phyloP scores from a whole-genome alignment of 495 filamentous ascomycete species.

The Corynascus novoguineensis region DNA sequence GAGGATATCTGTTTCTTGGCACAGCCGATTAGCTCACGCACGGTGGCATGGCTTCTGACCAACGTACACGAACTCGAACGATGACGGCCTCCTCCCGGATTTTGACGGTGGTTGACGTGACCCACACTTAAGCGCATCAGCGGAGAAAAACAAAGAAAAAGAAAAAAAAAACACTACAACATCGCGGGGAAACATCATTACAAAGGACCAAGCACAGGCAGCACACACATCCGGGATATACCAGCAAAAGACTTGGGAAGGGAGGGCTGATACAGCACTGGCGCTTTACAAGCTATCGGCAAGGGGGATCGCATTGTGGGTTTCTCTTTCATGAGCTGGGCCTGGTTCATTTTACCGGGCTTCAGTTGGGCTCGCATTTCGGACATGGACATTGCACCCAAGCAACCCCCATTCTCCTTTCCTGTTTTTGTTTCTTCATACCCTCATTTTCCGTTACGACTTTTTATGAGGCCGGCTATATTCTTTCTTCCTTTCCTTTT shows the following conservation, averaged over 20 bases:
- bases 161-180: background rate
- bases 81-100: background rate
- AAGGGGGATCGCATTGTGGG: conserved; percentile 6
- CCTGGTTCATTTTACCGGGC: background rate
- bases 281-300: conserved; percentile 4
- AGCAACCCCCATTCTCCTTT: background rate
- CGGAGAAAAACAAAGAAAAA: background rate
- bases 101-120: background rate
- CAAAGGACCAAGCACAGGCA: background rate
- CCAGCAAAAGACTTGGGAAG: conserved; percentile 2
- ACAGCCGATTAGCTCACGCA: background rate
- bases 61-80: background rate
- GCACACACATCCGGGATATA: background rate
- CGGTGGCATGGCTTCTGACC: background rate
- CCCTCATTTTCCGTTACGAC: too few species aligned
- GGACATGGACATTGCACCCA: background rate
- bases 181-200: background rate
- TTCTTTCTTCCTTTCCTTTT: background rate
- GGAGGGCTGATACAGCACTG: conserved; percentile 11
- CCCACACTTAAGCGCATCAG: background rate
- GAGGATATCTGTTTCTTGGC: conserved; percentile 2
- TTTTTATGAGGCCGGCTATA: background rate
- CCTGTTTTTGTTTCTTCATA: background rate
- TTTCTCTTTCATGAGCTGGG: background rate
- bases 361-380: conserved; percentile 5